Conservation (phyloP, 2,329 filamentous ascomycete species). For the Colletotrichum truncatum region DNA sequence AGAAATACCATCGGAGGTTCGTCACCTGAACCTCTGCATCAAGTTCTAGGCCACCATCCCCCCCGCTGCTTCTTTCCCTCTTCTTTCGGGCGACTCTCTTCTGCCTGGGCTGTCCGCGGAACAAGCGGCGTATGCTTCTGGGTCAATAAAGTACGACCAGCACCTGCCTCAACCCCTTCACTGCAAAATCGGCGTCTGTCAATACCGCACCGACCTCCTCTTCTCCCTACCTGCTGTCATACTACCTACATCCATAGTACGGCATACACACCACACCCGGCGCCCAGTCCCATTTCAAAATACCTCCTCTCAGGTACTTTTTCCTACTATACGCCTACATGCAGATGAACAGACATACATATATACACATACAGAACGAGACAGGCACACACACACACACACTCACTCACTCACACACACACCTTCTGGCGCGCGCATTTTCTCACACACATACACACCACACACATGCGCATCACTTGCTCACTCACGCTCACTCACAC, state of each 20-base stretch:
- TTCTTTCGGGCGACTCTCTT: background rate
- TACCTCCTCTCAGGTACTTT: background rate
- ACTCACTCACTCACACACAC: background rate
- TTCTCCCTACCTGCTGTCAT: background rate
- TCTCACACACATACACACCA: background rate
- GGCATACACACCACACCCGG: background rate
- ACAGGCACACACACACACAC: background rate
- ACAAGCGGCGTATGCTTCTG: background rate
- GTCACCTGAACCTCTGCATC: conserved; percentile 19
- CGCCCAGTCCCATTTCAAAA: background rate
- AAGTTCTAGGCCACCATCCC: no score
- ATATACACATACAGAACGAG: background rate
- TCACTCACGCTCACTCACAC: background rate
- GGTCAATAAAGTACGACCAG: background rate
- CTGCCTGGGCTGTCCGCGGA: background rate
- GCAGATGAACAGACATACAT: background rate
- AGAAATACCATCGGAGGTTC: background rate
- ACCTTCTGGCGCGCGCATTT: background rate
- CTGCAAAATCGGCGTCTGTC: background rate
- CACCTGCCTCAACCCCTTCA: background rate
- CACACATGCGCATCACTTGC: background rate
- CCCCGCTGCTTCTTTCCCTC: no score
- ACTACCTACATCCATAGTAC: background rate
- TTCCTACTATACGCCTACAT: background rate
- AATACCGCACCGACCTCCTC: background rate